Base-by-base conservation (phyloP, 495 filamentous ascomycete genomes). In the Lasiosphaeriaceae sp. region DNA sequence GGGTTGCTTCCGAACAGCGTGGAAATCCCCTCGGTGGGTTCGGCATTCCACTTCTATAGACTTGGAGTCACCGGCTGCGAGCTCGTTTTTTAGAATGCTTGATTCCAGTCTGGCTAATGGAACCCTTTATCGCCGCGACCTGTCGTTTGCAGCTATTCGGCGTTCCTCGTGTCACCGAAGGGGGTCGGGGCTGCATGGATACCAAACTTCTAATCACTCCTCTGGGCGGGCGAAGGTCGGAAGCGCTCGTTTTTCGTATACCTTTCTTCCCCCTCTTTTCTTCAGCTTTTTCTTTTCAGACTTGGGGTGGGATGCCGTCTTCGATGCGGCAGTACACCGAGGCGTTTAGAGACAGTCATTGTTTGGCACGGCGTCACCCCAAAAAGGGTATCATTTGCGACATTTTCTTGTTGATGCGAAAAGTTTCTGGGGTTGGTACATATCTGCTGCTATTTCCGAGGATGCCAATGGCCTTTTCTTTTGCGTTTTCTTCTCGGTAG, bases 381-480 rank as follows among this genome's bases (percentile, higher is more conserved):
- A 64, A 63, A 59, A 55, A n/a, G 39, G 56, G 39, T 54, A 49
- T 54, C 23, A 47, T 65, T 34, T 58, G 47, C 44, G 47, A 47
- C 53, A 54, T 59, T 47, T 48, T 56, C 46, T 45, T 55, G 39
- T 49, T 29, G 47, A 57, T 35, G 54, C 21, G 29, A 71, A 71
- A 67, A 68, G 61, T 60, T 68, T 49, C 34, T 52, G 62, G 52
- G 55, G 21, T 34, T 39, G 60, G 65, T 61, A 64, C 60, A 68
- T 61, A 60, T 59, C 20, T 60, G 55, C 11, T 62, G 58, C 44
- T 63, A 56, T 70, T 63, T 64, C 26, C 31, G 11, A 16, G 52
- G 63, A 23, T 60, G 52, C 44, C 14, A 56, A 47, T 44, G 41
- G 58, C 17, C 35, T 57, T 57, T 48, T 41, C 53, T 39, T 50